Evolutionary conservation across 306 rosid genomes (phyloP).

Genomic region (Trifolium pratense): DNA sequence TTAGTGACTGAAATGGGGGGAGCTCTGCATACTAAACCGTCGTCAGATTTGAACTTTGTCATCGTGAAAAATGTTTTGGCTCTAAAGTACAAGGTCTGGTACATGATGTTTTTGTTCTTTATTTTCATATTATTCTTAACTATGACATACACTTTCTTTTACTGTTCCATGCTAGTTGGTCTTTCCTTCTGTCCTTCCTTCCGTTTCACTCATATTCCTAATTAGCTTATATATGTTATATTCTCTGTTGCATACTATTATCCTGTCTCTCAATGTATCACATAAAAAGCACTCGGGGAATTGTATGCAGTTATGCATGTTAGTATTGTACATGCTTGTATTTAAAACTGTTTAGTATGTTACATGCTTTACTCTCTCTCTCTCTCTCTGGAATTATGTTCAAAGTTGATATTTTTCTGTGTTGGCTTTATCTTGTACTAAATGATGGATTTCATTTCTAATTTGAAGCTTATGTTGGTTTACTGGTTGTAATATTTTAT

Average conservation of each 20-base stretch:
- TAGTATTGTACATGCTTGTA: not conserved
- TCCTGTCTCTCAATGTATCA: not conserved
- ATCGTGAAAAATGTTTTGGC: slow-evolving; percentile 89
- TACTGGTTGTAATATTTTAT: not conserved
- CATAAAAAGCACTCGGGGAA: slow-evolving; percentile 7
- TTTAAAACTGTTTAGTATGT: not conserved
- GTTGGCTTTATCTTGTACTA: slow-evolving; percentile 1
- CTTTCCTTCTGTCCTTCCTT: not conserved
- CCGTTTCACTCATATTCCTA: slow-evolving; percentile 18
- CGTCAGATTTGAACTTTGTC: slow-evolving; percentile 77
- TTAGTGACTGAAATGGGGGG: slow-evolving; percentile 93
- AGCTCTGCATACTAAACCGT: slow-evolving; percentile 64
- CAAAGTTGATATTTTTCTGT: not conserved
- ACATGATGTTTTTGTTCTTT: slow-evolving; percentile 32
- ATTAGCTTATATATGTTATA: slow-evolving; percentile 6
- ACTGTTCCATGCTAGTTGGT: not conserved
- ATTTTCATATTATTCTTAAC: slow-evolving; percentile 34
- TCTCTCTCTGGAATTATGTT: not conserved
- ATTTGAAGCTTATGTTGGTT: not conserved
- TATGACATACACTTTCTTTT: slow-evolving; percentile 2
- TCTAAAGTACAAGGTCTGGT: slow-evolving; percentile 84
- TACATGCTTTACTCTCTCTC: not conserved
- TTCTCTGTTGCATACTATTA: not conserved
- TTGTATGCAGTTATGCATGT: slow-evolving; percentile 6
- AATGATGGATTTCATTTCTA: not conserved